These are phyloP conservation scores for Phytophthora pinifolia DNA, from an alignment of 352 stramenopile genomes.

Conservation along the genomic window DNA sequence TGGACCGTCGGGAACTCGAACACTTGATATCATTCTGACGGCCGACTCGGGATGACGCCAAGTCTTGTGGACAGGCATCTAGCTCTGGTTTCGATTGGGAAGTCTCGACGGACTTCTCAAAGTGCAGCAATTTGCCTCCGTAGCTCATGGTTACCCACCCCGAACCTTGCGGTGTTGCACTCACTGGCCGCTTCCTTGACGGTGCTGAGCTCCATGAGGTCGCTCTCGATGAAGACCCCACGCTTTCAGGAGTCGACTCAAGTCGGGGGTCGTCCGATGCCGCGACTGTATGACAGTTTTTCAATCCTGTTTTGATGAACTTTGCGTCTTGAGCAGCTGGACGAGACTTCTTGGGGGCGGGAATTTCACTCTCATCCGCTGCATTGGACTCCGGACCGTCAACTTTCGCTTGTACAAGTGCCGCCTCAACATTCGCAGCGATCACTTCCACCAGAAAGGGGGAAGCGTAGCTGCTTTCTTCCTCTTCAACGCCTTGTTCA, in stretches of 20 bases:
- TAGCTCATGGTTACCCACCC: conserved; percentile 45
- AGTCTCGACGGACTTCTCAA: conserved; percentile 26
- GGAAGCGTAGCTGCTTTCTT: conserved; percentile 19
- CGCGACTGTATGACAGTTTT: neutral
- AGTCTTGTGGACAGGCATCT: neutral
- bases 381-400: neutral
- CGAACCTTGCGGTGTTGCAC: conserved; percentile 23
- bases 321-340: too few relatives aligned
- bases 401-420: conserved; percentile 10
- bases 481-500: conserved; percentile 12
- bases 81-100: neutral
- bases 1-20: conserved; percentile 1
- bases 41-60: neutral
- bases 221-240: neutral
- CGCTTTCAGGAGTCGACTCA: neutral
- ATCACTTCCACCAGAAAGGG: conserved; percentile 28
- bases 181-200: conserved; percentile 25
- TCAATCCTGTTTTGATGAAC: conserved; percentile 3
- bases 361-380: neutral
- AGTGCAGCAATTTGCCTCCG: conserved; percentile 40
- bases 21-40: neutral
- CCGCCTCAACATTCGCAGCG: conserved; percentile 22
- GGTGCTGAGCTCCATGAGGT: neutral
- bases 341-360: neutral
- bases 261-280: neutral